Conservation (phyloP, 139 green algal genomes). For the Micromonas pusilla region DNA sequence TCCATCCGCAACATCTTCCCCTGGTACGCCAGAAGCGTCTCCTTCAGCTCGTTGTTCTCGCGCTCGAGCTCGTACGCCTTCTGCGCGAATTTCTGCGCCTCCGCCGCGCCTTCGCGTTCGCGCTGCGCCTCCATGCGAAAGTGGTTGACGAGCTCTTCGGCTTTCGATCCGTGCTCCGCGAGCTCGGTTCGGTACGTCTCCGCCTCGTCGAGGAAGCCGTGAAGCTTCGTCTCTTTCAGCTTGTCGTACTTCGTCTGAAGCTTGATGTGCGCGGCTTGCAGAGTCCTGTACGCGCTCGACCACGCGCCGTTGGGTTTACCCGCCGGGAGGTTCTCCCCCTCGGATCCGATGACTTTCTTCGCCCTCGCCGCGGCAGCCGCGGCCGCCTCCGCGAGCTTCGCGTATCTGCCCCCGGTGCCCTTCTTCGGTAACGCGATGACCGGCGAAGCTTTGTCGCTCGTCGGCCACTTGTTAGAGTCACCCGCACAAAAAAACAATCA, state of each 20-base stretch:
- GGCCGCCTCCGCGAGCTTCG: neutral
- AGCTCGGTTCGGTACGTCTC: neutral
- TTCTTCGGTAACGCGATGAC: too few relatives aligned
- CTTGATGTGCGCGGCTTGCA: neutral
- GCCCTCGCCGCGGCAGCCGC: neutral
- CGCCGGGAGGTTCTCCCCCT: neutral
- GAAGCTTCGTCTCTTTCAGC: conserved; percentile 12
- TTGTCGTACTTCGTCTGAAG: conserved; percentile 21
- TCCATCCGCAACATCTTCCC: conserved; percentile 19
- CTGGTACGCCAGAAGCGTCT: conserved; percentile 14
- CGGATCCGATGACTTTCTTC: neutral
- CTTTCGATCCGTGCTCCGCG: neutral
- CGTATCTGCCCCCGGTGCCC: too few relatives aligned
- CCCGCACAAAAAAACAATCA: too few relatives aligned
- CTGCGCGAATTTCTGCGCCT: neutral
- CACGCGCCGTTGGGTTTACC: conserved; percentile 1
- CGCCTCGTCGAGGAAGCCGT: neutral
- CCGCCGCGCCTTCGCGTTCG: neutral
- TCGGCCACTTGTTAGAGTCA: too few relatives aligned
- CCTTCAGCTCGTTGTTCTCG: neutral
- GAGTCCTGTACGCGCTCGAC: neutral
- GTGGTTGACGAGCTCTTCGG: conserved; percentile 4
- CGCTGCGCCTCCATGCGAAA: conserved; percentile 4
- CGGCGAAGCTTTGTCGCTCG: too few relatives aligned
- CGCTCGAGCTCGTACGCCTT: conserved; percentile 15